Evolutionary conservation across 805 yeast genomes (phyloP).

Genomic region (Hanseniaspora meyeri): DNA sequence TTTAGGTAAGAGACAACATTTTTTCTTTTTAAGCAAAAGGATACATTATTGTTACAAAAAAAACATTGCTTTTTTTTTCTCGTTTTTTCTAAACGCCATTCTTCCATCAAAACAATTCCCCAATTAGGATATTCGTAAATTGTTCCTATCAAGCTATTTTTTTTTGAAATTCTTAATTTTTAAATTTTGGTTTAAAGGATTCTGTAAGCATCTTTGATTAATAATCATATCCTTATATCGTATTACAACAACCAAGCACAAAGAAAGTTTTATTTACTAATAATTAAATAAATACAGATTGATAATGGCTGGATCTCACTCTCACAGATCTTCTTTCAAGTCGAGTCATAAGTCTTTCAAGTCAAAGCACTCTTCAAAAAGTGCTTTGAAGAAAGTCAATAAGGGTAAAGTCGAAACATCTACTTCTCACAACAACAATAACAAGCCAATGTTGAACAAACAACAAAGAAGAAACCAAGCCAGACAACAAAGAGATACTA

Average conservation of each 20-base stretch:
- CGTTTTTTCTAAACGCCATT: not conserved
- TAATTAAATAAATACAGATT: not conserved
- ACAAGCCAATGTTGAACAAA: slow-evolving; percentile 27
- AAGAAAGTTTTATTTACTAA: not conserved
- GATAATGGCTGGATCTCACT: slow-evolving; percentile 51
- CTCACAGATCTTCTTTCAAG: slow-evolving; percentile 76
- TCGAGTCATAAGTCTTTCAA: slow-evolving; percentile 83
- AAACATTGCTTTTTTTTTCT: not conserved
- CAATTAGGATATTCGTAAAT: not conserved
- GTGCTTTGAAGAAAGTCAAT: slow-evolving; percentile 63
- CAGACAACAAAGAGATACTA: slow-evolving; percentile 63
- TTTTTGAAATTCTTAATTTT: not conserved
- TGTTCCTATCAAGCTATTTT: not conserved
- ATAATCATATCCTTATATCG: too few relatives aligned
- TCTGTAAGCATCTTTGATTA: too few relatives aligned
- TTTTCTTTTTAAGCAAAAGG: too few relatives aligned
- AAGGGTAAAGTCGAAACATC: slow-evolving; percentile 83
- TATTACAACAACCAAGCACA: not conserved
- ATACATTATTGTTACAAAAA: too few relatives aligned
- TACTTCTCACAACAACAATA: slow-evolving; percentile 26
- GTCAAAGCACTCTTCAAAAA: slow-evolving; percentile 80
- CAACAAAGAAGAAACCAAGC: slow-evolving; percentile 65
- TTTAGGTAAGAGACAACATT: too few relatives aligned
- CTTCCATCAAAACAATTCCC: not conserved
- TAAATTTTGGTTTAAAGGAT: too few relatives aligned